These are phyloP conservation scores for Bromus sterilis DNA, from an alignment of 176 grass and related monocot species.

Conservation along the genomic window DNA sequence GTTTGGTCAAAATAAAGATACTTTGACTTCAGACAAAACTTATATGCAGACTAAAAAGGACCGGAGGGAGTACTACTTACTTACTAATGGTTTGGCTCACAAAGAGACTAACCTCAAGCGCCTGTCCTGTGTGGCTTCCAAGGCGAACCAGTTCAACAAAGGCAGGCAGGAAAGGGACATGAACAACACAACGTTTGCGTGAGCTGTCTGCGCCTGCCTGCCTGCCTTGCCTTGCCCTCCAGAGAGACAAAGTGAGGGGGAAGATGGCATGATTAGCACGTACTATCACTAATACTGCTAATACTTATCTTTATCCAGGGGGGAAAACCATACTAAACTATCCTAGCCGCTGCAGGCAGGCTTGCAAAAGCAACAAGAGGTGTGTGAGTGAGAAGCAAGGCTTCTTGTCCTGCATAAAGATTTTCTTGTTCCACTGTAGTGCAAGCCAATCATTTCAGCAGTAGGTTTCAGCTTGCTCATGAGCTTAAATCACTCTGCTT, in stretches of 20 bases:
- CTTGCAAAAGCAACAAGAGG: slow-evolving; percentile 36
- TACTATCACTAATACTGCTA: too few relatives aligned
- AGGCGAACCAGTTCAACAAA: slow-evolving; percentile 33
- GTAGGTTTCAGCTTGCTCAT: slow-evolving; percentile 19
- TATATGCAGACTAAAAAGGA: too few relatives aligned
- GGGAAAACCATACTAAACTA: slow-evolving; percentile 30
- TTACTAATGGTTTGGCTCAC: neutral
- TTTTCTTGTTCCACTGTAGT: slow-evolving; percentile 24
- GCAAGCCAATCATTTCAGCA: slow-evolving; percentile 28
- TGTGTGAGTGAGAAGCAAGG: slow-evolving; percentile 39
- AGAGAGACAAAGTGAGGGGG: neutral
- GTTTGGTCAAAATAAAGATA: too few relatives aligned
- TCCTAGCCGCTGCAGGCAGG: slow-evolving; percentile 2
- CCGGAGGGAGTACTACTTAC: too few relatives aligned
- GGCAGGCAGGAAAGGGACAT: slow-evolving; percentile 50
- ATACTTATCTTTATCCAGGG: slow-evolving; percentile 11
- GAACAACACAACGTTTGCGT: slow-evolving; percentile 46
- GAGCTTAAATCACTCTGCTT: slow-evolving; percentile 27
- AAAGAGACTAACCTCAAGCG: neutral
- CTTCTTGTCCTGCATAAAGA: slow-evolving; percentile 23
- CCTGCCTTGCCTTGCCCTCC: neutral
- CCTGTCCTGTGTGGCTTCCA: slow-evolving; percentile 17
- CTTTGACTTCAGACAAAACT: too few relatives aligned
- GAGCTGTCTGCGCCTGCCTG: slow-evolving; percentile 29
- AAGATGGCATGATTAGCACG: slow-evolving; percentile 25